Evolutionary conservation across 1,139 yeast species (phyloP).

Genomic region (Diutina sp.): DNA sequence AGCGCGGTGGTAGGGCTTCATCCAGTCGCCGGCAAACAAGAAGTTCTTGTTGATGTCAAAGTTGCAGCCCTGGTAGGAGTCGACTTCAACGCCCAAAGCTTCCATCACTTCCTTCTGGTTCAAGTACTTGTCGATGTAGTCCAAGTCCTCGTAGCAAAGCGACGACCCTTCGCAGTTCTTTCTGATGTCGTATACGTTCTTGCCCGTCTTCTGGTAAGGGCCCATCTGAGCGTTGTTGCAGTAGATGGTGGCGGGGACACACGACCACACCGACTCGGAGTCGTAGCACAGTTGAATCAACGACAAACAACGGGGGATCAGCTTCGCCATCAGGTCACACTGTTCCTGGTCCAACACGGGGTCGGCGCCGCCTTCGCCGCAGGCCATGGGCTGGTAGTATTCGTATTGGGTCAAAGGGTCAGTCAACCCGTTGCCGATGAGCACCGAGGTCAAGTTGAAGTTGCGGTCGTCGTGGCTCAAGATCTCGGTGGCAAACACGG

Average conservation of each 20-base stretch:
- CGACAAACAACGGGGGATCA: slow-evolving; percentile 70
- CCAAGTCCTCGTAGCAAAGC: slow-evolving; percentile 68
- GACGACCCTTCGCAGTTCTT: slow-evolving; percentile 58
- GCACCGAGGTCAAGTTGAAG: slow-evolving; percentile 74
- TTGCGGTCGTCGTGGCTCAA: slow-evolving; percentile 67
- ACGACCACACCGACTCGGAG: slow-evolving; percentile 68
- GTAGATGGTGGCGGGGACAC: slow-evolving; percentile 88
- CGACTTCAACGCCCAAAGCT: slow-evolving; percentile 89
- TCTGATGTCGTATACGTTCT: slow-evolving; percentile 89
- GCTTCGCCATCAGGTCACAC: slow-evolving; percentile 62
- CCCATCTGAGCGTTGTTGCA: slow-evolving; percentile 82
- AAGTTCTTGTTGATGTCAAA: slow-evolving; percentile 75
- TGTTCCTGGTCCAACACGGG: slow-evolving; percentile 69
- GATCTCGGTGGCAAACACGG: slow-evolving; percentile 83
- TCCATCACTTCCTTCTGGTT: slow-evolving; percentile 58
- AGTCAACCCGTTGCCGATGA: slow-evolving; percentile 94
- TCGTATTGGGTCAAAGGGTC: slow-evolving; percentile 85
- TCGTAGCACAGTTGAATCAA: slow-evolving; percentile 76
- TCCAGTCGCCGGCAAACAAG: slow-evolving; percentile 82
- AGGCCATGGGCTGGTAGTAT: slow-evolving; percentile 93
- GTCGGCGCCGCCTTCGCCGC: slow-evolving; percentile 86
- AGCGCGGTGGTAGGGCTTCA: slow-evolving; percentile 72
- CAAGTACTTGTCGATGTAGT: slow-evolving; percentile 54
- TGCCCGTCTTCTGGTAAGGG: slow-evolving; percentile 83
- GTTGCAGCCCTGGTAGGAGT: slow-evolving; percentile 72